Evolutionary conservation across 345 rosid genomes (phyloP).

Genomic region (Citrus maxima): DNA sequence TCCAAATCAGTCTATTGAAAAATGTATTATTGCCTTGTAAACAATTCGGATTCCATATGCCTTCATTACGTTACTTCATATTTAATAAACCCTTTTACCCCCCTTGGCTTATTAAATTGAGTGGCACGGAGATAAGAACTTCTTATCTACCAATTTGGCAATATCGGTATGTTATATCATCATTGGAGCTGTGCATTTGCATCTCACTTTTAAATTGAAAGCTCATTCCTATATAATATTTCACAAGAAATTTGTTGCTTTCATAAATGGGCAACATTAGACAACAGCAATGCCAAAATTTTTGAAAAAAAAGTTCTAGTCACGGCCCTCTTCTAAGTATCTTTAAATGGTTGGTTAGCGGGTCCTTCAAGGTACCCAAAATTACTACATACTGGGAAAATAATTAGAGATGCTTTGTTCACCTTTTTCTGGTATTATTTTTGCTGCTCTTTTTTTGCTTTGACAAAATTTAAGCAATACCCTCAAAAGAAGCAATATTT

Average conservation of each 20-base stretch:
- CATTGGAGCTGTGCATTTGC: background rate
- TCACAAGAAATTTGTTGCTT: background rate
- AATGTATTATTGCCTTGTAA: background rate
- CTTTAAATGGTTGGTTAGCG: background rate
- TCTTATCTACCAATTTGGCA: background rate
- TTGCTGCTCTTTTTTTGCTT: background rate
- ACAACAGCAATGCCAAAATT: background rate
- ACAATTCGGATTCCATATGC: background rate
- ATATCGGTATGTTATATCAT: background rate
- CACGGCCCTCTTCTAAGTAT: background rate
- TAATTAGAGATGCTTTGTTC: background rate
- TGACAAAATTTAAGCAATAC: background rate
- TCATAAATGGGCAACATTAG: no score
- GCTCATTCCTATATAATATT: background rate
- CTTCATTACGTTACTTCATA: background rate
- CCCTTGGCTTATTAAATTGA: background rate
- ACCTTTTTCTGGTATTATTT: no score
- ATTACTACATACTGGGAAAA: accelerated
- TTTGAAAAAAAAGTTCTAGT: background rate
- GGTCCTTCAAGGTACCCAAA: background rate
- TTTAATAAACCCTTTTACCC: no score
- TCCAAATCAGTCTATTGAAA: background rate
- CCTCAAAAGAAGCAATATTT: background rate
- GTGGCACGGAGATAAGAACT: background rate
- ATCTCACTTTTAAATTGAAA: background rate